phyloP scores from a whole-genome alignment of 1,139 yeast species.

The Pichia kudriavzevii region DNA sequence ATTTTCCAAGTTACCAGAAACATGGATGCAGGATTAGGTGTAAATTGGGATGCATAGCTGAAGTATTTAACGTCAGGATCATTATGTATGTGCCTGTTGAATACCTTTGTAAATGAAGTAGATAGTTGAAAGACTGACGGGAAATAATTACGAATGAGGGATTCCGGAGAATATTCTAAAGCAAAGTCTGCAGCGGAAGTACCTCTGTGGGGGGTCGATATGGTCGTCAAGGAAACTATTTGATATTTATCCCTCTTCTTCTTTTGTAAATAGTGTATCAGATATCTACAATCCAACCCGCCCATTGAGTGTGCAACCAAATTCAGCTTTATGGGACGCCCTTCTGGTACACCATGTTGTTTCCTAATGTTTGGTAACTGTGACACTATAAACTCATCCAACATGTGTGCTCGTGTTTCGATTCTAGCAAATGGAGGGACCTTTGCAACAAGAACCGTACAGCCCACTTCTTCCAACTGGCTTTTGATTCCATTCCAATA shows the following conservation, averaged over 20 bases:
- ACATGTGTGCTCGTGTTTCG: conserved; percentile 54
- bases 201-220: conserved; percentile 85
- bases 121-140: conserved; percentile 60
- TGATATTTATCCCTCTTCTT: too few relatives aligned
- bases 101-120: conserved; percentile 41
- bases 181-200: conserved; percentile 76
- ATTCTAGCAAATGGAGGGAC: conserved; percentile 83
- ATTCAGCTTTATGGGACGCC: conserved; percentile 47
- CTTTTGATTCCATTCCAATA: conserved; percentile 79
- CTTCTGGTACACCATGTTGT: conserved; percentile 18
- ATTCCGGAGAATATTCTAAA: conserved; percentile 28
- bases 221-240: conserved; percentile 69
- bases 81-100: conserved; percentile 47
- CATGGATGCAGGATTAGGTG: conserved; percentile 53
- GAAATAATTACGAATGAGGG: conserved; percentile 24
- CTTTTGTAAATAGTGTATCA: too few relatives aligned
- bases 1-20: conserved; percentile 60
- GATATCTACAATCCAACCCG: conserved; percentile 74
- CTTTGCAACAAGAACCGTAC: conserved; percentile 61
- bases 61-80: conserved; percentile 62
- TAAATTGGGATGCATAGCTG: conserved; percentile 74
- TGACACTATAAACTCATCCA: conserved; percentile 45
- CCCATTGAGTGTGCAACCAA: conserved; percentile 94
- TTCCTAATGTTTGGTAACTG: conserved; percentile 25
- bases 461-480: conserved; percentile 53